Base-by-base conservation (phyloP, 176 grass and related monocot genomes). In the Typha latifolia region DNA sequence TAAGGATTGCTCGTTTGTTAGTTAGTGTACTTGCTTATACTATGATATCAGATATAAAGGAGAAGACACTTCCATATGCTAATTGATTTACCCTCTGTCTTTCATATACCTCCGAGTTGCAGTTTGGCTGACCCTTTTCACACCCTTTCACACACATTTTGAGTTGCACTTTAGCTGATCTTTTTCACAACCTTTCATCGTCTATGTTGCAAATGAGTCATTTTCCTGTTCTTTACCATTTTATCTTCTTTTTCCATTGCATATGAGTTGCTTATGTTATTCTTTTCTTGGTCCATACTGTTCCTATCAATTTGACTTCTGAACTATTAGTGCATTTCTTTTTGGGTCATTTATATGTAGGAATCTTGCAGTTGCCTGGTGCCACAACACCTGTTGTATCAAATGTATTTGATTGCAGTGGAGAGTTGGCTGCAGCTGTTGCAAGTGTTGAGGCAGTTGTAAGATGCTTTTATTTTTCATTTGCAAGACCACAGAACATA, bases 401-500 rank as follows among this genome's bases (percentile, higher is more conserved):
- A 72, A 89, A 80, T 91, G 68, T 89, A 62, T 96, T 91, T 82
- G 93, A 85, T 61, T 73, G 72, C 59, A 82, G 37, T 47, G 88
- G 82, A 62, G 93, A 96, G 77, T 77, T 85, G 71, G 61, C 84
- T 49, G 81, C 78, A 52, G 93, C 80, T 9, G 75, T 97, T 34
- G 85, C 88, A 72, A 97, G 78, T 82, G 88, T 97, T 52, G 78
- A 72, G 66, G 85, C 93, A 75, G 93, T 97, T 77, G 93, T 97
- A 97, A 84, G 88, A 73, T 84, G 74, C 70, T 62, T 74, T 66
- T 14, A 37, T 34, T 59, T 8, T n/a, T 64, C 27, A 20, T 18
- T 27, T 70, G 24, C 66, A 51, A 29, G 27, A 29, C 51, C 47
- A 1, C 32, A 15, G 48, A 72, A 61, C 14, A 22, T 69, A 29